These are phyloP conservation scores for Vitis labrusca DNA, from an alignment of 164 flowering plant genomes.

Conservation along the genomic window DNA sequence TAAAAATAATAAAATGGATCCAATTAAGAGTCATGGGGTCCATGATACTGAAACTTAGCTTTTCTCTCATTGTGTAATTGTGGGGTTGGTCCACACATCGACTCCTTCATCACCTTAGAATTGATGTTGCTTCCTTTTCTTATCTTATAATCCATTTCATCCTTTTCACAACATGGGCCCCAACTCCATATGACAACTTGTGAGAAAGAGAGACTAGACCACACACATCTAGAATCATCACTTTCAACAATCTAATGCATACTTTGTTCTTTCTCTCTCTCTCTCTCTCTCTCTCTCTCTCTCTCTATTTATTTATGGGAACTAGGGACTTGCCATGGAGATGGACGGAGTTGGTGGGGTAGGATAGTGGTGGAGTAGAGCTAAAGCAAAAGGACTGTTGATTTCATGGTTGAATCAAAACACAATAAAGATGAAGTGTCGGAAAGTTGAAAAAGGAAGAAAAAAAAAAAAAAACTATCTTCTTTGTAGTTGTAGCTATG, in stretches of 20 bases:
- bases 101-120: neutral
- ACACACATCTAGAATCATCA: neutral
- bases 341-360: slow-evolving; percentile 21
- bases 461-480: neutral
- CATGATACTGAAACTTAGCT: slow-evolving; percentile 1
- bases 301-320: neutral
- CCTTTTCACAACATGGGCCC: neutral
- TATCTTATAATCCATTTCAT: neutral
- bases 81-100: neutral
- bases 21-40: slow-evolving; percentile 11
- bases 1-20: slow-evolving; percentile 9
- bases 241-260: neutral
- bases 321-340: neutral
- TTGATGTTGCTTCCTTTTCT: slow-evolving; percentile 2
- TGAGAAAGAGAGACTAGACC: neutral
- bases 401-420: slow-evolving; percentile 34
- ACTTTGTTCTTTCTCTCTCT: too few relatives aligned
- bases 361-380: slow-evolving; percentile 17
- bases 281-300: neutral
- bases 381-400: slow-evolving; percentile 22
- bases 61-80: slow-evolving; percentile 1
- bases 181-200: neutral
- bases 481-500: neutral
- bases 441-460: slow-evolving; percentile 6
- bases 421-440: slow-evolving; percentile 18